Evolutionary conservation across 768 basidiomycete genomes (phyloP).

Genomic region (Strobilomyces dryophilus): DNA sequence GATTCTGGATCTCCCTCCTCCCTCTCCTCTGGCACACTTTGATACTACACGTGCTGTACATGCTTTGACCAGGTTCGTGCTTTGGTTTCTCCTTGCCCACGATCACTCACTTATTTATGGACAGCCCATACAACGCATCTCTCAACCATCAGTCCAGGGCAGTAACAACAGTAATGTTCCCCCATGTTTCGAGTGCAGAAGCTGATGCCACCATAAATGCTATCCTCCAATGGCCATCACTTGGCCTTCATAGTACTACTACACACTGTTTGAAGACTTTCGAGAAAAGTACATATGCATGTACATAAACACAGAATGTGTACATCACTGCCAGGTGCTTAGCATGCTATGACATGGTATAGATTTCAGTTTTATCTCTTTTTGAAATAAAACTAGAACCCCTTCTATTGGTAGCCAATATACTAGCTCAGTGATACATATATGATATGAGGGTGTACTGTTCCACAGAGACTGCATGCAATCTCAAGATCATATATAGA

Average conservation of each 20-base stretch:
- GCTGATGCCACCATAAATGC: background rate
- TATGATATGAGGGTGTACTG: no score
- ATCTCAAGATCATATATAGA: no score
- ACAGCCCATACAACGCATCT: background rate
- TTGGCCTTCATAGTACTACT: background rate
- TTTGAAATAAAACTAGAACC: no score
- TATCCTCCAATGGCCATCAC: conserved; percentile 5
- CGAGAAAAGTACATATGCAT: no score
- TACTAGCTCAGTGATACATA: no score
- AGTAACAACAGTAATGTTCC: conserved; percentile 1
- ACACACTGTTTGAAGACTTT: background rate
- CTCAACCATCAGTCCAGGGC: background rate
- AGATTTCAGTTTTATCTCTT: no score
- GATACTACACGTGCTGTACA: background rate
- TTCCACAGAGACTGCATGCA: no score
- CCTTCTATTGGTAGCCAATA: no score
- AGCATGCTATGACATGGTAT: no score
- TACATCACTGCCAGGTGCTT: no score
- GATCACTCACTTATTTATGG: background rate
- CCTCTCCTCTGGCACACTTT: conserved; percentile 5
- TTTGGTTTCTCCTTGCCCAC: background rate
- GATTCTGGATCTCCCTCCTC: conserved; percentile 16
- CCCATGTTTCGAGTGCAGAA: background rate
- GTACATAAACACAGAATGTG: no score
- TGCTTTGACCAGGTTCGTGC: background rate